Conservation (phyloP, 345 rosid species). For the Leavenworthia alabamica region DNA sequence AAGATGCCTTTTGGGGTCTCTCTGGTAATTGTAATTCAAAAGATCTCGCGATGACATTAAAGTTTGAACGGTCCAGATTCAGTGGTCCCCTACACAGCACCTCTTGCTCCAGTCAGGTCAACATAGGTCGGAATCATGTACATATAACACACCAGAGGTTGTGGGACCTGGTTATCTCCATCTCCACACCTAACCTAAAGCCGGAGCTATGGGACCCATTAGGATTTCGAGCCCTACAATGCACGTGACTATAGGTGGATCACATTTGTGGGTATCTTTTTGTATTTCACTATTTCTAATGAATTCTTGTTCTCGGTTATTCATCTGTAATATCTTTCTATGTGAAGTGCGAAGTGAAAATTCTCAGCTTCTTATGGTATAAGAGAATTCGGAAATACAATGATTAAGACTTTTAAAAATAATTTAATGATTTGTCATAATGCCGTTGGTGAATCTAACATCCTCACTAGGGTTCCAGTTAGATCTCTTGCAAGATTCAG, state of each 20-base stretch:
- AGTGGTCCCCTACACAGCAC: conserved; percentile 18
- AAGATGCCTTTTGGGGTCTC: conserved; percentile 7
- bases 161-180: conserved; percentile 5
- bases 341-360: background rate
- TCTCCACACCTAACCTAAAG: conserved; percentile 18
- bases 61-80: conserved; percentile 19
- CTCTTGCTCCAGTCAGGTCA: conserved; percentile 18
- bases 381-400: background rate
- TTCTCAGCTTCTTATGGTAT: background rate
- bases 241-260: conserved; percentile 14
- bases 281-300: background rate
- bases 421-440: background rate
- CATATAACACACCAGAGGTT: background rate
- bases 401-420: too few relatives aligned
- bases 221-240: conserved; percentile 12
- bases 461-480: too few relatives aligned
- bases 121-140: conserved; percentile 18
- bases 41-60: conserved; percentile 4
- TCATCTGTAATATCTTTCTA: background rate
- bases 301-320: background rate
- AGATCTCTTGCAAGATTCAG: too few relatives aligned
- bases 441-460: too few relatives aligned
- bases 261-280: background rate
- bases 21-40: conserved; percentile 7
- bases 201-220: conserved; percentile 10